Evolutionary conservation across 2,329 filamentous ascomycete genomes (phyloP).

Genomic region (Nothomitra cinnamomea): DNA sequence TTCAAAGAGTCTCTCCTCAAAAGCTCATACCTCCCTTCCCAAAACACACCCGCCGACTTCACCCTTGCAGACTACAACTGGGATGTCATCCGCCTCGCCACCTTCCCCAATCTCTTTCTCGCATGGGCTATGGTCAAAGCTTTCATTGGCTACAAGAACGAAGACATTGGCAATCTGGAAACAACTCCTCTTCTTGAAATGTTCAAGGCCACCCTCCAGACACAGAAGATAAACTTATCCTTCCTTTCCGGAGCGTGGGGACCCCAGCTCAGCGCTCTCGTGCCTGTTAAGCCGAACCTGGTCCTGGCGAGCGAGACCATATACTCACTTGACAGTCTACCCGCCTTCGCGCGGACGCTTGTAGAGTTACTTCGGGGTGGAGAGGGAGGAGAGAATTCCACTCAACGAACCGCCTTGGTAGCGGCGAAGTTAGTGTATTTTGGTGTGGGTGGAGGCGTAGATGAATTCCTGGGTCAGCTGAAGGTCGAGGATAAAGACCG

Average conservation of each 20-base stretch:
- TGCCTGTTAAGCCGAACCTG: constrained; percentile 23
- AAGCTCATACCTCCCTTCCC: constrained; percentile 12
- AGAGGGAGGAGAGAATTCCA: constrained; percentile 11
- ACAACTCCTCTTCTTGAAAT: constrained; percentile 29
- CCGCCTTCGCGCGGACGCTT: constrained; percentile 37
- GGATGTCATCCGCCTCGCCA: constrained; percentile 41
- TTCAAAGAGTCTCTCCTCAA: constrained; percentile 33
- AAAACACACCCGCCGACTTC: constrained; percentile 24
- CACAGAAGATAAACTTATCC: constrained; percentile 29
- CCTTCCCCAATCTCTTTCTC: constrained; percentile 41
- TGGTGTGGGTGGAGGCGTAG: constrained; percentile 46
- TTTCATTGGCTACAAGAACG: not conserved
- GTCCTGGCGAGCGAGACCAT: constrained; percentile 48
- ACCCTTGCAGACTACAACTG: constrained; percentile 46
- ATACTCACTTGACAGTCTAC: constrained; percentile 38
- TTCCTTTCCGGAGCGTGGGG: constrained; percentile 45
- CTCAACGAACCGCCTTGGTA: constrained; percentile 31
- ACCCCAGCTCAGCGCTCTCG: constrained; percentile 27
- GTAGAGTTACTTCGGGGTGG: constrained; percentile 26
- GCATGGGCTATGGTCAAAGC: constrained; percentile 26
- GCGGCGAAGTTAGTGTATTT: constrained; percentile 51
- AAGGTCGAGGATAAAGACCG: not conserved
- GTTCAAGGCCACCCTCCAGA: constrained; percentile 28
- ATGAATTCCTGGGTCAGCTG: constrained; percentile 29
- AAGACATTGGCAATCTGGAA: constrained; percentile 25